A percentile compares a stretch with the other conserved stretches of the same genome.
These are phyloP conservation scores for Oryza meridionalis DNA, from an alignment of 176 grass and related monocot genomes.

Conservation along the genomic window DNA sequence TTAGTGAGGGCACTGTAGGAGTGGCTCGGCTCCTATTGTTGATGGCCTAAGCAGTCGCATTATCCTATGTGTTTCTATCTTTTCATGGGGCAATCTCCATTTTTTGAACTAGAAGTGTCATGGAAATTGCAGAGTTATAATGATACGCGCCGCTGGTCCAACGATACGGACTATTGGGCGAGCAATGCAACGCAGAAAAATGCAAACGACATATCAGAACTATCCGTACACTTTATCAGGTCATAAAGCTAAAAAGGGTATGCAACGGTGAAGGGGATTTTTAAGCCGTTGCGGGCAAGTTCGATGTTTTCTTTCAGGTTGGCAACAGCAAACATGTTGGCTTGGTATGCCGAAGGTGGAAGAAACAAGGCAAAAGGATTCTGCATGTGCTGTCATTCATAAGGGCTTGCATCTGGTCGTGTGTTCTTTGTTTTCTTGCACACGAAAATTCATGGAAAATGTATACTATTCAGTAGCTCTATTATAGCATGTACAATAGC, in stretches of 20 bases:
- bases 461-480: too few relatives aligned
- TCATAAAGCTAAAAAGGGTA: not conserved
- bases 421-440: too few relatives aligned
- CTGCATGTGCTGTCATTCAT: too few relatives aligned
- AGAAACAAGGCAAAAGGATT: too few relatives aligned
- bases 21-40: too few relatives aligned
- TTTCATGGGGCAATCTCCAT: not conserved
- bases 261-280: not conserved
- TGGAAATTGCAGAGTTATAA: not conserved
- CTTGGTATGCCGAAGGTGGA: too few relatives aligned
- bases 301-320: not conserved
- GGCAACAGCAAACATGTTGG: not conserved
- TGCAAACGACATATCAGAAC: not conserved
- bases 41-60: not conserved
- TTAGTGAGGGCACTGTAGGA: too few relatives aligned
- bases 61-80: not conserved
- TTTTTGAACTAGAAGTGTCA: not conserved
- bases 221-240: not conserved
- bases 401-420: too few relatives aligned
- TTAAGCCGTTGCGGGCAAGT: too few relatives aligned
- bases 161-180: not conserved
- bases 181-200: not conserved
- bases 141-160: constrained; percentile 6
- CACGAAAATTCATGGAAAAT: too few relatives aligned
- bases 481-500: too few relatives aligned